These are phyloP conservation scores for Marchantia polymorpha DNA, from an alignment of 225 moss, liverwort and hornwort genomes.

Conservation along the genomic window DNA sequence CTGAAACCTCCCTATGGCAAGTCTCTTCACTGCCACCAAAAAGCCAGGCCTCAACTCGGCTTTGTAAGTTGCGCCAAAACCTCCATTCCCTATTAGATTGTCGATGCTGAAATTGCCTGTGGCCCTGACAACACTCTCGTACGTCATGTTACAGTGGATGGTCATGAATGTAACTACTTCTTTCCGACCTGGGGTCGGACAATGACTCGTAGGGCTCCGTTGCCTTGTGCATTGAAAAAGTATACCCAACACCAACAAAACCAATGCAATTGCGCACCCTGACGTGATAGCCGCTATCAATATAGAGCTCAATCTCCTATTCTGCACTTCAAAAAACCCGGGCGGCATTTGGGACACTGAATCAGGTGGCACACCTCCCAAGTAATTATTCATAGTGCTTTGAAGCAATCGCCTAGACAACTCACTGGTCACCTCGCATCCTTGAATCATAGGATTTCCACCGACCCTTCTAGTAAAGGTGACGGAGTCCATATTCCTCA, in stretches of 20 bases:
- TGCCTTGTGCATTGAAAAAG: slow-evolving; percentile 82
- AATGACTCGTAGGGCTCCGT: slow-evolving; percentile 11
- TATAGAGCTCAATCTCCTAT: slow-evolving; percentile 47
- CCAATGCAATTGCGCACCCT: slow-evolving; percentile 83
- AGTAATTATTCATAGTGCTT: slow-evolving; percentile 14
- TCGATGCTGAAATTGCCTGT: slow-evolving; percentile 84
- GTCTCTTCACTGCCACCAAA: slow-evolving; percentile 92
- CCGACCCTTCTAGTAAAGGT: slow-evolving; percentile 59
- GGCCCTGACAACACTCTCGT: slow-evolving; percentile 73
- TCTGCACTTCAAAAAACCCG: slow-evolving; percentile 23
- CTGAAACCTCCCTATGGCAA: slow-evolving; percentile 86
- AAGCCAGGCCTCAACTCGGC: slow-evolving; percentile 93
- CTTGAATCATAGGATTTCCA: slow-evolving; percentile 56
- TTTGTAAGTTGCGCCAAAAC: slow-evolving; percentile 94
- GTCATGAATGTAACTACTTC: slow-evolving; percentile 78
- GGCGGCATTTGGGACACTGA: slow-evolving; percentile 17
- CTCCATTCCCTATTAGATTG: slow-evolving; percentile 86
- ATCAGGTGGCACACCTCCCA: slow-evolving; percentile 6
- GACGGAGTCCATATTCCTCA: slow-evolving; percentile 52
- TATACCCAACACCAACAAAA: slow-evolving; percentile 73
- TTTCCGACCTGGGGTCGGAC: slow-evolving; percentile 49
- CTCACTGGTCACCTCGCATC: slow-evolving; percentile 50
- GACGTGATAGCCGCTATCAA: slow-evolving; percentile 90
- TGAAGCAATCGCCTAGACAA: slow-evolving; percentile 19
- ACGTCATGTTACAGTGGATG: slow-evolving; percentile 64